Evolutionary conservation across 1,284 basidiomycete species (phyloP), one percentile per base, ranked within the genome.

Genomic region (Paramarasmius palmivorus): DNA sequence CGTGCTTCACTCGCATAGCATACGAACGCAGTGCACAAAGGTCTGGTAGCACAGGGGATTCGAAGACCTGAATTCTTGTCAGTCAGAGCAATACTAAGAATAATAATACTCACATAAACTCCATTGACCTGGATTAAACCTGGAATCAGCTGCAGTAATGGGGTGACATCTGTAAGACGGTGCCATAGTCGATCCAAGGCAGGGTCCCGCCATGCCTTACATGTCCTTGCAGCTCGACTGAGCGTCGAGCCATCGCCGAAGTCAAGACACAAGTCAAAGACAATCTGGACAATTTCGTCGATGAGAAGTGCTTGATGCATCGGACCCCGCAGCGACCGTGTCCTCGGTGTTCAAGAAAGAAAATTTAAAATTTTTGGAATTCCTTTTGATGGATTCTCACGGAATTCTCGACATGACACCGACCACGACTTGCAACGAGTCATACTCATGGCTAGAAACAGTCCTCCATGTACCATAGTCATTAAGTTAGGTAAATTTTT

Each of bases 401-500:
- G 42, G 37, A 22, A 22, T 40, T 17, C 5, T 17, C 2, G 19
- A 40, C 39, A 40, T 40, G 39, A 40, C 39, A 10, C 10, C 39
- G 12, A 40, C 9, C 39, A 44, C 3, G n/a, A n/a, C n/a, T n/a
- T n/a, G n/a, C n/a, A n/a, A n/a, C n/a, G 25, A 44, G 3, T 44
- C 17, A 26, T 23, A 22, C 20, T 20, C 20, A 32, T 32, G 26
- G 35, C 52, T 41, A 57, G 58, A 47, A 64, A 67, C 47, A 59
- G 63, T 1, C 55, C 66, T 29, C 70, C 76, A 14, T 74, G 70
- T 60, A 92, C 87, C 2, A 86, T 92, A 52, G 89, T 92, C 50
- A 90, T 92, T 69, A 92, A 92, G 73, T 82, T 92, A 37, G 89
- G 88, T 88, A 52, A 52, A 77, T 35, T 45, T 36, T 48, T 12